Base-by-base conservation (phyloP, 2,329 filamentous ascomycete genomes). In the Hysterium pulicare region DNA sequence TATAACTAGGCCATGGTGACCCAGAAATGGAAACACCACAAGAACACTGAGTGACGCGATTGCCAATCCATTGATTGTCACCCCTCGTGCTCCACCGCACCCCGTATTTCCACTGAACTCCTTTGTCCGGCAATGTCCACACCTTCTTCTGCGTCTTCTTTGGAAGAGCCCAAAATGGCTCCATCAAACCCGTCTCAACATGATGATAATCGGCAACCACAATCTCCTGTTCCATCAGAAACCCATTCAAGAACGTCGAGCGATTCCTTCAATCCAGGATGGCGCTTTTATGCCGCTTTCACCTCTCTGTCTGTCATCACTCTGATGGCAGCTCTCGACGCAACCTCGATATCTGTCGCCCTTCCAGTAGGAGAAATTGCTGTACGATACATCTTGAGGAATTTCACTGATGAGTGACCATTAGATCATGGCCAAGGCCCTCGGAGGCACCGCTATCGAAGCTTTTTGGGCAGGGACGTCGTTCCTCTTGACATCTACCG, bases 241-340 rank as follows among this genome's bases (percentile, higher is more conserved):
- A 35, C 34, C 7, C 40, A 45, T 2, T 8, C 43, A 32, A 36
- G 47, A 4, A 33, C 46, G n/a, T 39, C 42, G 30, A 46, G 39
- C 11, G 46, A 51, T 28, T 49, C 49, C 20, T 64, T 64, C 45
- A 51, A 61, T 24, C 59, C 61, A 36, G 57, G 58, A 54, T 59
- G 57, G 46, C 48, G 54, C 22, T 75, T 77, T 51, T 49, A 68
- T 16, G 63, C 78, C 15, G 75, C 74, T 28, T 79, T 80, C 51
- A 48, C 60, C 22, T 75, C 77, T 28, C 66, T 83, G 5, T 67
- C 71, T 6, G 67, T 79, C 34, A 69, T 85, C 40, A 76, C 76
- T 3, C 66, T 85, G 15, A 81, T 82, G 67, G 78, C 81, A 2
- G 79, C 82, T 10, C 69, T 86, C 21, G 82, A 86, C 59, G 81